Evolutionary conservation across 768 basidiomycete species (phyloP).

Genomic region (Leucosporidium creatinivorum): DNA sequence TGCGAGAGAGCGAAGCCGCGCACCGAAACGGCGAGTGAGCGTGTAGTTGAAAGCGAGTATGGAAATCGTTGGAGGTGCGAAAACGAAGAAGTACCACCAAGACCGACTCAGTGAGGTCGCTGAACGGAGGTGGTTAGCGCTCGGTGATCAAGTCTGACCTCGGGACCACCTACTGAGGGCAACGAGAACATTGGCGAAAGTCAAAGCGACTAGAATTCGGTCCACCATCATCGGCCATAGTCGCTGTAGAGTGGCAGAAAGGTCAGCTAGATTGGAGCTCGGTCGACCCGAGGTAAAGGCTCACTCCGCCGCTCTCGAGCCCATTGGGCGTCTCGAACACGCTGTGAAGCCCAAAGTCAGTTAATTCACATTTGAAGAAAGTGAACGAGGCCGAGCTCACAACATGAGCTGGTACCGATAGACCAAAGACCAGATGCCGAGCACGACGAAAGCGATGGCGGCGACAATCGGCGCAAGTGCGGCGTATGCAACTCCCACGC

Average conservation of each 20-base stretch:
- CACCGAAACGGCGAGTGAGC: neutral
- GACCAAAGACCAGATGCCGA: slow-evolving; percentile 49
- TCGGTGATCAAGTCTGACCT: neutral
- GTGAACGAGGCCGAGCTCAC: too few species aligned
- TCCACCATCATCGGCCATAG: neutral
- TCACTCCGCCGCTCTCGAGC: neutral
- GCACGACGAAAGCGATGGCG: slow-evolving; percentile 53
- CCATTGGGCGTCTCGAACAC: neutral
- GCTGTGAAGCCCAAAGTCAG: too few species aligned
- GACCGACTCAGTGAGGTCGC: neutral
- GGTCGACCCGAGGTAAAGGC: too few species aligned
- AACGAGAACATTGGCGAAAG: neutral
- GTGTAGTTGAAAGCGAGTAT: neutral
- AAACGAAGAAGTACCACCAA: neutral
- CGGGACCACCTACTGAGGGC: neutral
- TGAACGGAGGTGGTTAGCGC: neutral
- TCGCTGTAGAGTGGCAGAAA: neutral
- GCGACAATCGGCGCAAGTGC: slow-evolving; percentile 86
- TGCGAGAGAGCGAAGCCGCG: neutral
- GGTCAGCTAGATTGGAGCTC: too few species aligned
- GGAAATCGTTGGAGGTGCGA: neutral
- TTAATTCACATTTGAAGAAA: too few species aligned
- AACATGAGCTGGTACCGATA: neutral
- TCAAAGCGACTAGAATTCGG: neutral
- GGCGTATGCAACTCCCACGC: slow-evolving; percentile 77